Evolutionary conservation across 2,329 filamentous ascomycete genomes (phyloP).

Genomic region (Sarocladium strictum): DNA sequence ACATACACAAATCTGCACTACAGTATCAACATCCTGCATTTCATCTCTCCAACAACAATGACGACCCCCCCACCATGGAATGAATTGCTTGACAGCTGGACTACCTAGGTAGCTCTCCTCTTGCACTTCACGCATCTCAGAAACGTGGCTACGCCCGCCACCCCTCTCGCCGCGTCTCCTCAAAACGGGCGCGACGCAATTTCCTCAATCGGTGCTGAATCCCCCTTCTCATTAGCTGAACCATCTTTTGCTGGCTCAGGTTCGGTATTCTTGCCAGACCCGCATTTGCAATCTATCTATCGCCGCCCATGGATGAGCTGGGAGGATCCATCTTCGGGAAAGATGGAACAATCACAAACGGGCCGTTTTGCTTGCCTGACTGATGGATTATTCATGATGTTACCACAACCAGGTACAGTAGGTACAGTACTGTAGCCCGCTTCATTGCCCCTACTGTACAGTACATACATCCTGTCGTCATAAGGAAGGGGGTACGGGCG

Average conservation of each 20-base stretch:
- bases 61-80: too few species aligned
- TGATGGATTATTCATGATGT: not conserved
- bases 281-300: slow-evolving; percentile 7
- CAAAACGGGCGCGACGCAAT: not conserved
- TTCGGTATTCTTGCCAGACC: slow-evolving; percentile 9
- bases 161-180: not conserved
- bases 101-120: too few species aligned
- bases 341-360: not conserved
- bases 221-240: slow-evolving; percentile 8
- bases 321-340: not conserved
- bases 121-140: not conserved
- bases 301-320: slow-evolving; percentile 7
- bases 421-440: too few species aligned
- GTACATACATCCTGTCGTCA: too few species aligned
- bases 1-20: not conserved
- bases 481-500: too few species aligned
- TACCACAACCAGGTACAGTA: too few species aligned
- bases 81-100: too few species aligned
- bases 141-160: not conserved
- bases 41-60: not conserved
- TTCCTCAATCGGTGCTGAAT: slow-evolving; percentile 7
- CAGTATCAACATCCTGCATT: not conserved
- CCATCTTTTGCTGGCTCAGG: slow-evolving; percentile 4
- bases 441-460: too few species aligned
- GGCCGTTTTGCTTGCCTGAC: not conserved